Evolutionary conservation across 106 monocot species (phyloP).

Genomic region (Dendrobium huoshanense): DNA sequence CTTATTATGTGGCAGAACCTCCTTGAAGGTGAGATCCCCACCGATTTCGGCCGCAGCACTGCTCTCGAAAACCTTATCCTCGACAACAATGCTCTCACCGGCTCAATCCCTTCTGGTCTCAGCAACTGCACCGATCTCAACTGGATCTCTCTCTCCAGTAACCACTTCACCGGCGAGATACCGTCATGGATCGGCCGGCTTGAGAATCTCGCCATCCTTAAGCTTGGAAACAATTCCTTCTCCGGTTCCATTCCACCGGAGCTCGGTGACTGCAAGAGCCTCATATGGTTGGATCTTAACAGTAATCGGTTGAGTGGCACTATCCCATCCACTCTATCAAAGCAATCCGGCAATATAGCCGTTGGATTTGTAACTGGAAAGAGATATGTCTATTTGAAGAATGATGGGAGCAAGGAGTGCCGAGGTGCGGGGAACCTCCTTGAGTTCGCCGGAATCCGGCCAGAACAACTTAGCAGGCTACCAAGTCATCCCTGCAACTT

Average conservation of each 20-base stretch:
- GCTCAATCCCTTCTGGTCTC: slow-evolving; percentile 55
- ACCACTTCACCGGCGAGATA: slow-evolving; percentile 59
- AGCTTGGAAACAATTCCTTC: slow-evolving; percentile 91
- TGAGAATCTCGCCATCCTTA: slow-evolving; percentile 72
- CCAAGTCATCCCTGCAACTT: slow-evolving; percentile 76
- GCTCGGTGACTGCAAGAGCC: slow-evolving; percentile 87
- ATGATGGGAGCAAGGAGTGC: slow-evolving; percentile 72
- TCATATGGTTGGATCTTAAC: slow-evolving; percentile 88
- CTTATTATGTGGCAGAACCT: slow-evolving; percentile 89
- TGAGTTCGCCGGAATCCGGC: slow-evolving; percentile 85
- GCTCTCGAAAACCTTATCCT: slow-evolving; percentile 75
- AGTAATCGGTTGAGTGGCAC: slow-evolving; percentile 65
- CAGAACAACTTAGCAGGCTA: slow-evolving; percentile 41
- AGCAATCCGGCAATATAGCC: slow-evolving; percentile 77
- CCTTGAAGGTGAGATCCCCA: slow-evolving; percentile 68
- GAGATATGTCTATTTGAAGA: slow-evolving; percentile 74
- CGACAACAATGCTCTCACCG: slow-evolving; percentile 77
- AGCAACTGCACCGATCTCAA: slow-evolving; percentile 62
- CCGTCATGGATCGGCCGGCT: slow-evolving; percentile 72
- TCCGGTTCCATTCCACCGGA: slow-evolving; percentile 78
- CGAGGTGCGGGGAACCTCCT: slow-evolving; percentile 77
- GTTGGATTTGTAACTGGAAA: slow-evolving; percentile 79
- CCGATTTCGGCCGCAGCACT: slow-evolving; percentile 25
- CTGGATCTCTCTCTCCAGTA: slow-evolving; percentile 91
- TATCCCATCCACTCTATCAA: slow-evolving; percentile 54